phyloP scores from a whole-genome alignment of 305 asterid genomes.

The Petunia hybrid region DNA sequence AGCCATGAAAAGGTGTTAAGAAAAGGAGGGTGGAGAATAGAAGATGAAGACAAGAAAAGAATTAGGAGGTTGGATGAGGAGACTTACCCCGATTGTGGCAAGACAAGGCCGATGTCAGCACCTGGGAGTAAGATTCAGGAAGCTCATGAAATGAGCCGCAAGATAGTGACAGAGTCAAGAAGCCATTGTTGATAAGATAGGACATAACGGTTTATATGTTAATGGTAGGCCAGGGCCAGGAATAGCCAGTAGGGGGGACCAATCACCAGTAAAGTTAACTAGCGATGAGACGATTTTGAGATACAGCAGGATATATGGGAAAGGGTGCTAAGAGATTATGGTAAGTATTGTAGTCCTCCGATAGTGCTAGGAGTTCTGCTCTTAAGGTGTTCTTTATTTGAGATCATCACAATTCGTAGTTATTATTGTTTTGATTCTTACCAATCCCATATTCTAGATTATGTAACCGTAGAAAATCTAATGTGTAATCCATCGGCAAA shows the following conservation, averaged over 20 bases:
- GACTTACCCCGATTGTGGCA: background rate
- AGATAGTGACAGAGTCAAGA: background rate
- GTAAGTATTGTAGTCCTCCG: background rate
- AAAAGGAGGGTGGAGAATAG: background rate
- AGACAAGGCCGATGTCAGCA: background rate
- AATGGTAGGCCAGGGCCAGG: slow-evolving; percentile 17
- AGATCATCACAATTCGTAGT: background rate
- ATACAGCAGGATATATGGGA: background rate
- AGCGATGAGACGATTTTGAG: background rate
- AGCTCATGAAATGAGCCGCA: background rate
- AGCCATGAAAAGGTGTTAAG: background rate
- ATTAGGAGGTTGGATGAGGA: background rate
- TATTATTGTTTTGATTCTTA: background rate
- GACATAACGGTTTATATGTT: background rate
- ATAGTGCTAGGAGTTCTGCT: slow-evolving; percentile 22
- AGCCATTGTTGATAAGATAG: background rate
- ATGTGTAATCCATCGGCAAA: background rate
- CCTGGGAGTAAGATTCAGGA: background rate
- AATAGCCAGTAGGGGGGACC: background rate
- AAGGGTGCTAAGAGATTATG: background rate
- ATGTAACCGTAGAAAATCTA: background rate
- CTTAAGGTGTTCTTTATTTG: background rate
- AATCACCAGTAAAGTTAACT: background rate
- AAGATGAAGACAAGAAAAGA: background rate
- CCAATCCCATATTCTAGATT: background rate